Base-by-base conservation (phyloP, 441 rosid genomes). In the Geranium incanum region DNA sequence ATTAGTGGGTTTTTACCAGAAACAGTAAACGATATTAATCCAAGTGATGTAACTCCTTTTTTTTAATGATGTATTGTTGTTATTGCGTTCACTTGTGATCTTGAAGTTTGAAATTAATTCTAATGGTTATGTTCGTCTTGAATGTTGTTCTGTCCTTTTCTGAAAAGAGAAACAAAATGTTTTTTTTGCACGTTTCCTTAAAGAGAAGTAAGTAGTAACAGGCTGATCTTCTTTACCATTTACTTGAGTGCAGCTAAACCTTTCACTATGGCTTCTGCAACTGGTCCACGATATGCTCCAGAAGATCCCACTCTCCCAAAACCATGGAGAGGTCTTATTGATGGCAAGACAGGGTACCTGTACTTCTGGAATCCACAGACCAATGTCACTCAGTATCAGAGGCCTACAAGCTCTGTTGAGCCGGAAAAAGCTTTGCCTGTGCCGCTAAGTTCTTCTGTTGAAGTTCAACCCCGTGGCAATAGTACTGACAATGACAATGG, bases 291-390 rank as follows among this genome's bases (percentile, higher is more conserved):
- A 36, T 93, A 87, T 80, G 95, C 98, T 15, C 97, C 95, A 0
- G 93, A 90, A 45, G 98, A 93, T 68, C 97, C 98, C 3, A 82
- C 88, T 41, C 95, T 93, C 4, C 95, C 98, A 41, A 90, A 91
- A 76, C 98, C 97, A 23, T 93, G 98, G 98, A 90, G 81, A 80
- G 97, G 98, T 9, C 84, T 93, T 16, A 92, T 90, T 74, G 98
- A 93, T 86, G 85, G 86, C 19, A 86, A 78, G 76, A 93, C 97
- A 45, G 92, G 97, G 12, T 90, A 90, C 73, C 78, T 93, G 43
- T 93, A 93, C 85, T 93, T 86, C 75, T 93, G 97, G 98, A 90
- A 93, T 78, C 95, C 95, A 0, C 92, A 85, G 81, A 93, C 97
- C 12, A 93, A 93, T 77, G 89, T 89, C 39, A 93, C 97, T 23